A percentile compares a stretch with the other conserved stretches of the same genome.
Evolutionary conservation across 2,329 filamentous ascomycete genomes (phyloP).

Genomic region (Penicillium sp.): DNA sequence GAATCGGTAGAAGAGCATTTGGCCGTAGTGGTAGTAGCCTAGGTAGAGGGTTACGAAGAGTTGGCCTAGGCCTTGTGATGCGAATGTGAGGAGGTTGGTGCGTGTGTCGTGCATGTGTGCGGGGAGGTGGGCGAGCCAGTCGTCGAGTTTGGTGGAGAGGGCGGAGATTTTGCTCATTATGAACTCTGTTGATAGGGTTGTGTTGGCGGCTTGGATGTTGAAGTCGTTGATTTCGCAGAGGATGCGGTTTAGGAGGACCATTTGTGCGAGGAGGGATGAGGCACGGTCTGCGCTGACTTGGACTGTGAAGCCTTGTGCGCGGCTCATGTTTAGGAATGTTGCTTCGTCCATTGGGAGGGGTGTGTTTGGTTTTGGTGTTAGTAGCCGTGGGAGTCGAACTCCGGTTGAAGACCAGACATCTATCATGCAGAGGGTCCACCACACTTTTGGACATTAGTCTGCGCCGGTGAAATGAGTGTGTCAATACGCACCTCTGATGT

Average conservation of each 20-base stretch:
- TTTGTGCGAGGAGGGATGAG: constrained; percentile 37
- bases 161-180: constrained; percentile 25
- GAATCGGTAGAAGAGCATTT: constrained; percentile 53
- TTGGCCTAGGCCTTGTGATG: constrained; percentile 43
- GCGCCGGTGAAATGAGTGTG: no score
- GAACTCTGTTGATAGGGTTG: constrained; percentile 19
- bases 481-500: constrained; percentile 21
- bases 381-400: constrained; percentile 36
- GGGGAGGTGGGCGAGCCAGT: constrained; percentile 40
- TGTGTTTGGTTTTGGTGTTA: constrained; percentile 26
- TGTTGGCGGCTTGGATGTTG: constrained; percentile 35
- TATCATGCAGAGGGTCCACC: constrained; percentile 47
- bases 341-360: constrained; percentile 42
- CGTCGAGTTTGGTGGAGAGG: constrained; percentile 36
- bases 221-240: constrained; percentile 45
- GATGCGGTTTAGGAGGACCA: constrained; percentile 43
- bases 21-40: constrained; percentile 50
- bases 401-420: constrained; percentile 44
- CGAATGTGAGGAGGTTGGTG: constrained; percentile 42
- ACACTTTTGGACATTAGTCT: constrained; percentile 25
- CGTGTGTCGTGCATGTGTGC: constrained; percentile 39
- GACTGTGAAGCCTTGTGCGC: neutral
- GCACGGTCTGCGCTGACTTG: constrained; percentile 9
- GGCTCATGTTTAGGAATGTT: constrained; percentile 27
- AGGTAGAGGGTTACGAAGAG: constrained; percentile 50